phyloP scores from a whole-genome alignment of 2,329 filamentous ascomycete genomes.

The Coniochaeta prunicola region DNA sequence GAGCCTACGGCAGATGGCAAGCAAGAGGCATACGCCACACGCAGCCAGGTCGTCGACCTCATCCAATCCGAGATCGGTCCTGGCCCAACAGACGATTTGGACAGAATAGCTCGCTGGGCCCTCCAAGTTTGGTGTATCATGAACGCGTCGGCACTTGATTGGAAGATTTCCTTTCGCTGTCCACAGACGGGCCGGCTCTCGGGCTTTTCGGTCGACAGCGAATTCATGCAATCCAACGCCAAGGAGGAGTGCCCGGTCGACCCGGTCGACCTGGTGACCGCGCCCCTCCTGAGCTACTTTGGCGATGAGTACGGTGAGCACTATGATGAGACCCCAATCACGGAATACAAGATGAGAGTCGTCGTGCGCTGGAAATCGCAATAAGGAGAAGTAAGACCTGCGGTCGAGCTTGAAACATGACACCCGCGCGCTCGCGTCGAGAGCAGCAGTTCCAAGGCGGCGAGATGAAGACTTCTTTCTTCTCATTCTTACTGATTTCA shows the following conservation, averaged over 20 bases:
- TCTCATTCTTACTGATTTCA: too few species aligned
- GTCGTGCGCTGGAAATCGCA: too few species aligned
- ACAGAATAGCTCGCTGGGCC: not conserved
- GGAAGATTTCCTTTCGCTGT: not conserved
- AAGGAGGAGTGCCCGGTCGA: not conserved
- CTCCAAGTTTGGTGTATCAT: not conserved
- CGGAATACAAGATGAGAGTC: too few species aligned
- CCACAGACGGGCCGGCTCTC: not conserved
- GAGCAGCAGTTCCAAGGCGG: too few species aligned
- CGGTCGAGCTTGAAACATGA: too few species aligned
- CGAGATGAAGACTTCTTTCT: too few species aligned
- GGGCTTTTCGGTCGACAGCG: not conserved
- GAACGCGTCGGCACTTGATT: not conserved
- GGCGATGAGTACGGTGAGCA: too few species aligned
- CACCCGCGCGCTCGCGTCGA: too few species aligned
- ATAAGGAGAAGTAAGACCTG: too few species aligned
- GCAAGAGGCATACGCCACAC: not conserved
- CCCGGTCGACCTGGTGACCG: not conserved
- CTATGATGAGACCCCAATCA: too few species aligned
- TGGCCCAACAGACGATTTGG: not conserved
- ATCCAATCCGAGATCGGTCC: not conserved
- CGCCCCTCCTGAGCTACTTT: not conserved
- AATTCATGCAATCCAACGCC: not conserved
- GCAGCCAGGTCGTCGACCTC: not conserved
- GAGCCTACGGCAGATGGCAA: not conserved